Evolutionary conservation across 2,329 filamentous ascomycete genomes (phyloP), one percentile per base, ranked within the genome.

Genomic region (Aspergillus phoenicis): DNA sequence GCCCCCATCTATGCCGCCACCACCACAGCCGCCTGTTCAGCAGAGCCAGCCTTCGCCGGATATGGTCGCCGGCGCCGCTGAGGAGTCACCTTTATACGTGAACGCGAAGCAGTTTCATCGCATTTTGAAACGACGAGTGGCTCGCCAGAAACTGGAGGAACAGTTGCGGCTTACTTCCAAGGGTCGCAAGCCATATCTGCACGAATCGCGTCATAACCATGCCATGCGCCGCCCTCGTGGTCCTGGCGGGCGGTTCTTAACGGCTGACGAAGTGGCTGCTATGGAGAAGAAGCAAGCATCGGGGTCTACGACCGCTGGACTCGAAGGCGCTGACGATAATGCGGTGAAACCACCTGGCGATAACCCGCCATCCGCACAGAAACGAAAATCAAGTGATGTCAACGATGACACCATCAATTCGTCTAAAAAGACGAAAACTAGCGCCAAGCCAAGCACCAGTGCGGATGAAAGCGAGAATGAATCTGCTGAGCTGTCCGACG

Each of bases 41-140:
- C 82, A 85, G 64, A 88, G 89, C 78, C 85, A 86, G 64, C 87
- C 91, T 64, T 94, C 92, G 1, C 91, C 92, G 7, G 93, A 97
- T 73, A 87, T 95, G 70, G 85, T 90, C 1, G 82, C 89, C 7
- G 83, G 84, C 13, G 85, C 85, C 13, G 87, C 88, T 4, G 95
- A 98, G 75, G 95, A 99, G 73, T 94, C 94, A 0, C 95, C 95
- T 0, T 82, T 99, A 1, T 99, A 99, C 70, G 95, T 99, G 71
- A 99, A 99, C 71, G 95, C 95, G 5, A 99, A 99, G 77, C 95
- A 99, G 72, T 99, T 99, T 69, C 95, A 99, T 75, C 90, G 95
- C 26, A 99, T 99, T 52, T 80, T 99, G 58, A 98, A 99, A 82
- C 87, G 95, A 60, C 87, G 95, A 61, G 92, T 98, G 65, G 95